A percentile compares a stretch with the other conserved stretches of the same genome.
Evolutionary conservation across 1,139 yeast genomes (phyloP).

Genomic region (Kodamaea plutei): DNA sequence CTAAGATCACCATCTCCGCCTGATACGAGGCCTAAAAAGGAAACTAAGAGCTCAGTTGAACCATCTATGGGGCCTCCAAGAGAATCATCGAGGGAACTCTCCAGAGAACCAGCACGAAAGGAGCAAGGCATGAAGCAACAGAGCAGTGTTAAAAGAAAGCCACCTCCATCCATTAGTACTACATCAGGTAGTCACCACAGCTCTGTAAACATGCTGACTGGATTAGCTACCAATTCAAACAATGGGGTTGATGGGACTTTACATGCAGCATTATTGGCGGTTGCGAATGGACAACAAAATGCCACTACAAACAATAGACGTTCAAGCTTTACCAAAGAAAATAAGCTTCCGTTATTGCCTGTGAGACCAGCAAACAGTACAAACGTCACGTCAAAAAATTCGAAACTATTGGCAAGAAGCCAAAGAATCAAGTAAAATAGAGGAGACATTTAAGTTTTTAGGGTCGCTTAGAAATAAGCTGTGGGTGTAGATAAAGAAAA

Average conservation of each 20-base stretch:
- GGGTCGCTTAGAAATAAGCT: too few relatives aligned
- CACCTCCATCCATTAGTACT: constrained; percentile 26
- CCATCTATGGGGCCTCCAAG: neutral
- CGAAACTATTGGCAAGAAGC: constrained; percentile 43
- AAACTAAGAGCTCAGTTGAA: neutral
- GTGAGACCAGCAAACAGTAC: constrained; percentile 6
- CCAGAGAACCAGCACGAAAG: constrained; percentile 1
- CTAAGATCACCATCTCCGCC: neutral
- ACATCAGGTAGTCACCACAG: constrained; percentile 9
- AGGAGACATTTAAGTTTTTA: too few relatives aligned
- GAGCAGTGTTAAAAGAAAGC: constrained; percentile 31
- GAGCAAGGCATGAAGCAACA: constrained; percentile 6
- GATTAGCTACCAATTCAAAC: constrained; percentile 18
- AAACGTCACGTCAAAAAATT: constrained; percentile 35
- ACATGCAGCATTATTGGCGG: constrained; percentile 47
- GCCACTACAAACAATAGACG: constrained; percentile 27
- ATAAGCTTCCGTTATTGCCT: constrained; percentile 8
- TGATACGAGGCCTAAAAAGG: neutral
- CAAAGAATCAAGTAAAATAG: constrained; percentile 35
- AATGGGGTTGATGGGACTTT: constrained; percentile 26
- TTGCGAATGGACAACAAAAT: constrained; percentile 29
- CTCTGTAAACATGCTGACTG: constrained; percentile 32
- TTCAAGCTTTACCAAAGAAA: constrained; percentile 38
- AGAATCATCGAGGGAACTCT: neutral
- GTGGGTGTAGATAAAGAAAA: too few relatives aligned